A percentile compares a stretch with the other conserved stretches of the same genome.
Conservation (phyloP, 2,329 filamentous ascomycete species). For the Bipolaris oryzae region DNA sequence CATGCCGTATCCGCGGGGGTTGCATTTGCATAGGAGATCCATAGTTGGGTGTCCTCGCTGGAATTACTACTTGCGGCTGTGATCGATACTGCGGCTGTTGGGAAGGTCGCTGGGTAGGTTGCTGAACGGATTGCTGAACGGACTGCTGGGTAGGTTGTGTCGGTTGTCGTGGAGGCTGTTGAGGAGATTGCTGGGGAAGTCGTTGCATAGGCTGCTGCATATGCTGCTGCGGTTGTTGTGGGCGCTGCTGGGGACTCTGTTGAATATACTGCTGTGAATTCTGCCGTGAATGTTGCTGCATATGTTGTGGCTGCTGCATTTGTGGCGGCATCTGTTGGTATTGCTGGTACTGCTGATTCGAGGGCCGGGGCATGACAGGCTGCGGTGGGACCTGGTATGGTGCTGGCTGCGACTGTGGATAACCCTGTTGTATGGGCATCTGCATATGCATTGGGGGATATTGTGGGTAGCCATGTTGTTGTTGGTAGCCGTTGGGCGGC, state of each 20-base stretch:
- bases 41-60: constrained; percentile 27
- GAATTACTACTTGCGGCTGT: constrained; percentile 40
- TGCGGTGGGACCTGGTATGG: constrained; percentile 18
- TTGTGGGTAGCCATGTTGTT: constrained; percentile 33
- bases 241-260: constrained; percentile 15
- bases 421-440: constrained; percentile 4
- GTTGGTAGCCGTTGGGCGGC: constrained; percentile 33
- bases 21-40: constrained; percentile 35
- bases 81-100: constrained; percentile 21
- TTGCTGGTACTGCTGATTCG: constrained; percentile 35
- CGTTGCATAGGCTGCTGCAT: constrained; percentile 20
- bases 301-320: constrained; percentile 19
- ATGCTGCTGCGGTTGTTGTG: neutral
- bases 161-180: constrained; percentile 19
- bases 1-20: constrained; percentile 36
- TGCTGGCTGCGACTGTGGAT: constrained; percentile 30
- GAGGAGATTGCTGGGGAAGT: constrained; percentile 23
- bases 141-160: constrained; percentile 24
- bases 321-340: constrained; percentile 29
- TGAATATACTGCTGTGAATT: constrained; percentile 4
- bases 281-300: constrained; percentile 26
- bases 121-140: constrained; percentile 19
- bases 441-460: constrained; percentile 13
- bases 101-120: constrained; percentile 15
- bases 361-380: constrained; percentile 19